These are phyloP conservation scores for Aspergillus diversus DNA, from an alignment of 495 filamentous ascomycete species.

Conservation along the genomic window DNA sequence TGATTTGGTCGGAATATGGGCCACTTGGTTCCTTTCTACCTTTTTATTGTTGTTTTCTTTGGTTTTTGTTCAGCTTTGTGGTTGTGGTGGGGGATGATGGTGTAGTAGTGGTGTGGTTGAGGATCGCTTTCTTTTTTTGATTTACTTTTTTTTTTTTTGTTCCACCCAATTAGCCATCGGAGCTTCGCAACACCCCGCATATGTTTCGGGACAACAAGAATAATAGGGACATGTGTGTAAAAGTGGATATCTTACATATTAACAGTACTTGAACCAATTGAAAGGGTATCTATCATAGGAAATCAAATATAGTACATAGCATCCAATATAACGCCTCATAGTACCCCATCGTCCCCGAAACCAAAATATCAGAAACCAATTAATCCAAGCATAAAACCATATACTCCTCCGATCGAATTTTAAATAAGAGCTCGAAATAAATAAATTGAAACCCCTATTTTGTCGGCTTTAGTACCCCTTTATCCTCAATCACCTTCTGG, in stretches of 20 bases:
- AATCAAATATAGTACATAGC: neutral
- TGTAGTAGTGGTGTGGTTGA: conserved; percentile 2
- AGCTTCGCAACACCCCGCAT: neutral
- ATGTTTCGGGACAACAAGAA: neutral
- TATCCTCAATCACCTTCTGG: conserved; percentile 51
- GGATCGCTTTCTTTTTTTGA: neutral
- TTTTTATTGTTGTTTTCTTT: conserved; percentile 5
- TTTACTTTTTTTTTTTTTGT: neutral
- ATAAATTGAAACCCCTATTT: conserved; percentile 14
- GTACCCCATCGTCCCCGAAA: no score
- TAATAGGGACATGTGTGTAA: neutral
- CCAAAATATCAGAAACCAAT: no score
- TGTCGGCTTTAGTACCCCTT: conserved; percentile 35
- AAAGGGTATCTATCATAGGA: neutral
- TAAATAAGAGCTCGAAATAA: neutral
- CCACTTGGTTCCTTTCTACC: conserved; percentile 1
- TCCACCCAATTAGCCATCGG: neutral
- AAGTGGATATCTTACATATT: neutral
- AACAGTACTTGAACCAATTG: neutral
- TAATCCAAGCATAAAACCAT: no score
- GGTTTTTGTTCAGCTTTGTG: conserved; percentile 3
- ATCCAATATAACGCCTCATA: neutral
- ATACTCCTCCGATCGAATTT: neutral
- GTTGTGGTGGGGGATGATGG: neutral
- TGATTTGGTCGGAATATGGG: conserved; percentile 18